Evolutionary conservation across 1,284 basidiomycete species (phyloP).

Genomic region (Marasmius oreades): DNA sequence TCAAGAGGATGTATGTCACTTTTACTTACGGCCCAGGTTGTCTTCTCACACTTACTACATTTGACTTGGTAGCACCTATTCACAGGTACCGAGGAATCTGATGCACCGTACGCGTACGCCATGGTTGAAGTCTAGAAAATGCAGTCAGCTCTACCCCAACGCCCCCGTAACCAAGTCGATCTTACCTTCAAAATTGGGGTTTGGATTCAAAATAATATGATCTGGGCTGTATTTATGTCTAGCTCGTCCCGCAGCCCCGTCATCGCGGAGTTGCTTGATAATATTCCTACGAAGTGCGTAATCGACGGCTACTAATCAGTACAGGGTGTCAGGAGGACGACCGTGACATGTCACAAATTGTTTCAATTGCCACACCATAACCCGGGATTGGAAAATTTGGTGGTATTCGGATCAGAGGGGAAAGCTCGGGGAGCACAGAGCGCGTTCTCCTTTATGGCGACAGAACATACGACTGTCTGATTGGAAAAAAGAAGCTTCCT

Average conservation of each 20-base stretch:
- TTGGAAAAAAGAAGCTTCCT: background rate
- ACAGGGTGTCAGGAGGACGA: background rate
- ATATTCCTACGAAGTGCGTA: too few relatives aligned
- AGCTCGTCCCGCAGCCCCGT: too few relatives aligned
- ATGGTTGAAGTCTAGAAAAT: background rate
- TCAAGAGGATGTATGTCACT: slow-evolving; percentile 18
- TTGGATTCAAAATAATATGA: background rate
- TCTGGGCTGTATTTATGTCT: background rate
- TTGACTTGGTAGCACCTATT: slow-evolving; percentile 55
- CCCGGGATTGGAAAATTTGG: background rate
- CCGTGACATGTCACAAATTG: too few relatives aligned
- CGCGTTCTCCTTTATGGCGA: background rate
- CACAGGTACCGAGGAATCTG: slow-evolving; percentile 34
- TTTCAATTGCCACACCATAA: background rate
- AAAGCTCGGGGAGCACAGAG: background rate
- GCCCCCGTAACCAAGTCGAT: slow-evolving; percentile 1
- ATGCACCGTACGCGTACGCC: slow-evolving; percentile 3
- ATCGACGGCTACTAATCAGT: background rate
- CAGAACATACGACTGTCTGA: background rate
- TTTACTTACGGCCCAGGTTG: slow-evolving; percentile 64
- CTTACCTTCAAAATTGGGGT: background rate
- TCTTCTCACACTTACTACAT: slow-evolving; percentile 65
- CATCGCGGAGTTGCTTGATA: too few relatives aligned
- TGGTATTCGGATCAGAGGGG: background rate
- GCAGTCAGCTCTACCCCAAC: background rate